Evolutionary conservation across 2,329 filamentous ascomycete species (phyloP).

Genomic region (Elsinoe australis): DNA sequence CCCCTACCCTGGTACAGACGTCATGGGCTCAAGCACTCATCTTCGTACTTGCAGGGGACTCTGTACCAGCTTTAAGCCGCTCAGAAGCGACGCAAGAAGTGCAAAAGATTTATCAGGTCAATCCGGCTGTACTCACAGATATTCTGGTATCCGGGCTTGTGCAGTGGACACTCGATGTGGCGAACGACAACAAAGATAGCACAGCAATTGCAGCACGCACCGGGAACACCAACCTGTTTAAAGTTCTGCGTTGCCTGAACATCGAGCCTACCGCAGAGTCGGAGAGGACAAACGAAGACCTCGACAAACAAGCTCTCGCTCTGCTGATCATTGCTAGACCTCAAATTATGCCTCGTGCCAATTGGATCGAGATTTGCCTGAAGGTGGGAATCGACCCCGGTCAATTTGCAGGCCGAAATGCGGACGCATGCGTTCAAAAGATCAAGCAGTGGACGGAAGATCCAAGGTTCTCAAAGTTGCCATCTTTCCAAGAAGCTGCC

Average conservation of each 20-base stretch:
- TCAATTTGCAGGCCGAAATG: conserved; percentile 57
- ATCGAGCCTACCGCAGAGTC: conserved; percentile 38
- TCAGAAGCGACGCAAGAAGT: conserved; percentile 56
- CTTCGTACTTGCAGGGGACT: conserved; percentile 62
- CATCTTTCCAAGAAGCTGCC: conserved; percentile 55
- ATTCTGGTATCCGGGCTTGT: conserved; percentile 67
- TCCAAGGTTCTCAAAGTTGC: conserved; percentile 37
- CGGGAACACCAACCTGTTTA: conserved; percentile 56
- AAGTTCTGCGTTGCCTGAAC: conserved; percentile 56
- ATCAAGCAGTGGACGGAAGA: conserved; percentile 47
- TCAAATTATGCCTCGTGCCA: conserved; percentile 66
- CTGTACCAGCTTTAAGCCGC: conserved; percentile 54
- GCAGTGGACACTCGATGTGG: conserved; percentile 65
- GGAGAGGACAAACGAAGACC: conserved; percentile 39
- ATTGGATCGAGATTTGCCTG: conserved; percentile 86
- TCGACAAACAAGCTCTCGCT: conserved; percentile 65
- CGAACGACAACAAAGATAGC: conserved; percentile 68
- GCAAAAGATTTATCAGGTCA: conserved; percentile 55
- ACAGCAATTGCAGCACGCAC: conserved; percentile 59
- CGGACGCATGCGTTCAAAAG: conserved; percentile 59
- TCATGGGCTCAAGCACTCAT: conserved; percentile 82
- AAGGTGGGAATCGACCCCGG: conserved; percentile 77
- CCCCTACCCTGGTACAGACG: conserved; percentile 33
- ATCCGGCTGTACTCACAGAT: conserved; percentile 52
- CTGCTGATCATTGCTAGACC: conserved; percentile 71